A percentile compares a stretch with the other conserved stretches of the same genome.
These are phyloP conservation scores for Cercospora zeina DNA, from an alignment of 2,329 filamentous ascomycete species.

Conservation along the genomic window DNA sequence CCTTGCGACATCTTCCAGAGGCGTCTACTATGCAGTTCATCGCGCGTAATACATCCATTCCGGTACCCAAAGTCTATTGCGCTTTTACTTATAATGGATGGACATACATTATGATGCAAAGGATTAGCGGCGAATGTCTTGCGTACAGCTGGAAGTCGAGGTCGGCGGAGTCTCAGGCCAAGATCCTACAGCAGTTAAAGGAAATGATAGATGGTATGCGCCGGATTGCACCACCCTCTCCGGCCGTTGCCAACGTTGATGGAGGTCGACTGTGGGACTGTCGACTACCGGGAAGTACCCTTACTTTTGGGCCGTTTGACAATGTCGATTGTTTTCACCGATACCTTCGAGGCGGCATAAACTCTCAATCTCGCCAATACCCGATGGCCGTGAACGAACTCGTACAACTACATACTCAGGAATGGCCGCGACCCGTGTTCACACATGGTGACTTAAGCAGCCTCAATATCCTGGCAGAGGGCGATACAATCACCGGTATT, in stretches of 20 bases:
- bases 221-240: neutral
- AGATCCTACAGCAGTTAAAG: slow-evolving; percentile 19
- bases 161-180: slow-evolving; percentile 4
- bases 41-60: slow-evolving; percentile 18
- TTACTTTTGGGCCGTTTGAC: slow-evolving; percentile 21
- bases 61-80: slow-evolving; percentile 21
- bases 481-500: slow-evolving; percentile 50
- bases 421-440: slow-evolving; percentile 46
- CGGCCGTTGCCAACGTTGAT: slow-evolving; percentile 9
- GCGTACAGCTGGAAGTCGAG: slow-evolving; percentile 2
- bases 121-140: slow-evolving; percentile 9
- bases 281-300: slow-evolving; percentile 5
- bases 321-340: slow-evolving; percentile 19
- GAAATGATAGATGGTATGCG: slow-evolving; percentile 14
- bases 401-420: slow-evolving; percentile 27
- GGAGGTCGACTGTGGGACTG: slow-evolving; percentile 20
- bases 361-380: neutral
- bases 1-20: slow-evolving; percentile 12
- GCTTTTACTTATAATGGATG: slow-evolving; percentile 14
- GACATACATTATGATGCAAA: slow-evolving; percentile 20
- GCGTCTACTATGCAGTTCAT: slow-evolving; percentile 20
- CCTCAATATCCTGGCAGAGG: slow-evolving; percentile 48
- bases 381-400: neutral
- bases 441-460: slow-evolving; percentile 54
- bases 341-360: slow-evolving; percentile 17